Percentiles rank a stretch among this genome's conserved stretches.
These are phyloP conservation scores for Termitomyces sp. DNA, from an alignment of 768 basidiomycete genomes.

Conservation along the genomic window DNA sequence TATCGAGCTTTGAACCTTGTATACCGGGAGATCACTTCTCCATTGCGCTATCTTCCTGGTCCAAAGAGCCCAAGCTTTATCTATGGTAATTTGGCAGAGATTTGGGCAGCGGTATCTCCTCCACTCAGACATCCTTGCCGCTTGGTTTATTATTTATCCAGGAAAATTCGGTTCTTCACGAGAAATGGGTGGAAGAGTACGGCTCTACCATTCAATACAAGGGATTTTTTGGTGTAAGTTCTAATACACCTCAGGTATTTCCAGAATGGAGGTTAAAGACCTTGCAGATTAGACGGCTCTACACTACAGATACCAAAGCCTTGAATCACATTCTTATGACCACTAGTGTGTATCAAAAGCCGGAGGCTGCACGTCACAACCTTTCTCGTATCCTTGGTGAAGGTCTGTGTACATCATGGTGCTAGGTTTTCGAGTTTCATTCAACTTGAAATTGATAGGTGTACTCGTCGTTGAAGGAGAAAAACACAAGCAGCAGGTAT, in stretches of 20 bases:
- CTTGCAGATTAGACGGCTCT: constrained; percentile 12
- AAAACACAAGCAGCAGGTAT: constrained; percentile 41
- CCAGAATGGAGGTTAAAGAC: constrained; percentile 45
- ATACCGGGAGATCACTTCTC: constrained; percentile 31
- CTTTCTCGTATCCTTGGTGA: constrained; percentile 39
- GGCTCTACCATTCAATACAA: constrained; percentile 13
- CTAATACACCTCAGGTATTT: constrained; percentile 30
- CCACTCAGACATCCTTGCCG: neutral
- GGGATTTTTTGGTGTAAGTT: constrained; percentile 37
- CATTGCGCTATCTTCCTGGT: constrained; percentile 46
- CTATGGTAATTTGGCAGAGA: constrained; percentile 43
- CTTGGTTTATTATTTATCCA: constrained; percentile 5
- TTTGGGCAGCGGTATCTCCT: constrained; percentile 33
- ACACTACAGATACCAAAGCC: constrained; percentile 32
- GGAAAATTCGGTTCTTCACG: constrained; percentile 28
- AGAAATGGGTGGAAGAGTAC: constrained; percentile 15
- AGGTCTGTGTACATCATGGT: constrained; percentile 20
- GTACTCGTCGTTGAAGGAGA: constrained; percentile 45
- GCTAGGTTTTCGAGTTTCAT: too few relatives aligned
- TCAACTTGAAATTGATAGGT: constrained; percentile 27
- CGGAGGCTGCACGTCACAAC: constrained; percentile 29
- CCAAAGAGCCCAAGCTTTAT: constrained; percentile 41
- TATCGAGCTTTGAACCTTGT: constrained; percentile 29
- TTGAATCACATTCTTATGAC: constrained; percentile 61
- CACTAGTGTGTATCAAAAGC: constrained; percentile 50